phyloP scores from a whole-genome alignment of 2,329 filamentous ascomycete genomes.

The Colletotrichum sp. region DNA sequence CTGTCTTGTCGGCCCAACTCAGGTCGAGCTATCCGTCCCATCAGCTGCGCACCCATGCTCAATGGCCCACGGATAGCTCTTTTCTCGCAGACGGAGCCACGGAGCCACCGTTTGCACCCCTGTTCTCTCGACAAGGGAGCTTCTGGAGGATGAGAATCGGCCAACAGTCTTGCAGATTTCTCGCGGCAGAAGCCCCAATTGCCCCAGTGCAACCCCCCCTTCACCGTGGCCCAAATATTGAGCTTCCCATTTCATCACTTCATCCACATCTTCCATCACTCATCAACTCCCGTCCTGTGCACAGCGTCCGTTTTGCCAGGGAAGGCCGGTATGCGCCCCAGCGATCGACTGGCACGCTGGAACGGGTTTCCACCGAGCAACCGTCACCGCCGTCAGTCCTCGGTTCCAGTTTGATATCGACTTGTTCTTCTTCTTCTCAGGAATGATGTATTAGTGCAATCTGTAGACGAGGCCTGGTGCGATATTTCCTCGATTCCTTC shows the following conservation, averaged over 20 bases:
- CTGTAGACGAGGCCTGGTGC: neutral
- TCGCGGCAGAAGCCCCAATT: neutral
- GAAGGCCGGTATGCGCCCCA: neutral
- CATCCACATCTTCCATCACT: conserved; percentile 13
- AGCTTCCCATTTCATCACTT: conserved; percentile 12
- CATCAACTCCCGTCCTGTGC: neutral
- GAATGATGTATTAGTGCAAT: neutral
- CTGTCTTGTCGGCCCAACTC: conserved; percentile 17
- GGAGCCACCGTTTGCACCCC: conserved; percentile 13
- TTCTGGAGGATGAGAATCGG: neutral
- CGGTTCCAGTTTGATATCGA: conserved; percentile 4
- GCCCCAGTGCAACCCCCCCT: neutral
- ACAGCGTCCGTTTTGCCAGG: neutral
- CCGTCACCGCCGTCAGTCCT: conserved; percentile 1
- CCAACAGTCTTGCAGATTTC: neutral
- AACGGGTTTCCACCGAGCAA: conserved; percentile 2
- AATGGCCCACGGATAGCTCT: neutral
- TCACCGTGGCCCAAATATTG: neutral
- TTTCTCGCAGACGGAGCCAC: neutral
- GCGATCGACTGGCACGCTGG: conserved; percentile 1
- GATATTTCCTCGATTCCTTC: neutral
- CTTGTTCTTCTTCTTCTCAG: neutral
- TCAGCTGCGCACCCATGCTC: neutral
- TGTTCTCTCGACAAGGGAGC: conserved; percentile 5
- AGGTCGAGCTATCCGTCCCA: conserved; percentile 9